A percentile compares a stretch with the other conserved stretches of the same genome.
Conservation (phyloP, 371 early-diverging fungal genomes). For the Nematocida sp. region DNA sequence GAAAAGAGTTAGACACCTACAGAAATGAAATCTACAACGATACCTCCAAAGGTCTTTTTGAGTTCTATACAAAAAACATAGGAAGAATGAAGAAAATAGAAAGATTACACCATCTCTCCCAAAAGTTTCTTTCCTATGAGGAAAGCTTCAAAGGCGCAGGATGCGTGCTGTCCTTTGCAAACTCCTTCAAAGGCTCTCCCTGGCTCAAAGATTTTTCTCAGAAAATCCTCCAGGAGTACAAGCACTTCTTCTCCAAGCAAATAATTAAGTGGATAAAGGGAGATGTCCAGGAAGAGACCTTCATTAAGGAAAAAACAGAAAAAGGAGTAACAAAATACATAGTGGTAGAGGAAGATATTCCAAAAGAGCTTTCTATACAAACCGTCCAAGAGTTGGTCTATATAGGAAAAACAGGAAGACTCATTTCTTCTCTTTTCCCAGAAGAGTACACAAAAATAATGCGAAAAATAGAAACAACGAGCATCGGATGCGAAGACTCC, state of each 20-base stretch:
- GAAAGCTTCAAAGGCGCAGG: neutral
- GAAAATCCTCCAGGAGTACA: slow-evolving; percentile 19
- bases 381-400: slow-evolving; percentile 12
- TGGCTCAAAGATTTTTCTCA: slow-evolving; percentile 15
- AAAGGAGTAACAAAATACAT: neutral
- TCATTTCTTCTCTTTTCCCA: slow-evolving; percentile 9
- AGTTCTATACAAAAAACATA: slow-evolving; percentile 7
- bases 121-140: slow-evolving; percentile 10
- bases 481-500: neutral
- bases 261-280: slow-evolving; percentile 36
- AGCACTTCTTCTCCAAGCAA: neutral
- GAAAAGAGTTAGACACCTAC: slow-evolving; percentile 3
- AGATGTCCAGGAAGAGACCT: neutral
- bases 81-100: slow-evolving; percentile 14
- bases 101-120: slow-evolving; percentile 12
- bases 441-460: too few species aligned
- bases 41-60: neutral
- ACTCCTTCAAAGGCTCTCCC: slow-evolving; percentile 7
- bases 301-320: slow-evolving; percentile 13
- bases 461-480: neutral
- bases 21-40: slow-evolving; percentile 9
- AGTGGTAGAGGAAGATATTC: slow-evolving; percentile 18
- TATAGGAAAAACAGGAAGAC: slow-evolving; percentile 16
- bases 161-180: neutral
- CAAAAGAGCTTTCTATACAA: neutral